Evolutionary conservation across 2,329 filamentous ascomycete species (phyloP).

Genomic region (Fusarium sp.): DNA sequence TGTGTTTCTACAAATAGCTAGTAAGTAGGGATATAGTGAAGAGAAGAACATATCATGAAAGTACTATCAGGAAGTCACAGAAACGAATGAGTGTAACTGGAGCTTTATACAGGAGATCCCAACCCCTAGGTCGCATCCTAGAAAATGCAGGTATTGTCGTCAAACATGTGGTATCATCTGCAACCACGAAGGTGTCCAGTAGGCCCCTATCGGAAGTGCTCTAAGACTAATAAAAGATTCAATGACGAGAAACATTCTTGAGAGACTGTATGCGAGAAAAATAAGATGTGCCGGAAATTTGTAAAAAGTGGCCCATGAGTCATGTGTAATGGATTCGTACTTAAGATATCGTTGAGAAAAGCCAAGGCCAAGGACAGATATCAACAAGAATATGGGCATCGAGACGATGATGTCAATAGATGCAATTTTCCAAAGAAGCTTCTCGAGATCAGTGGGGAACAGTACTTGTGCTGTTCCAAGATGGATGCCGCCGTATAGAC

Average conservation of each 20-base stretch:
- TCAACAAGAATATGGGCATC: neutral
- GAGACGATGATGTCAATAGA: neutral
- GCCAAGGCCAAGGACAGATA: neutral
- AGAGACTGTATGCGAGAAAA: neutral
- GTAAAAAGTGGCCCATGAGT: neutral
- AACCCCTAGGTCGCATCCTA: neutral
- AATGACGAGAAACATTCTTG: neutral
- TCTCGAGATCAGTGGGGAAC: neutral
- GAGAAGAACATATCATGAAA: too few relatives aligned
- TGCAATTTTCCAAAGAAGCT: neutral
- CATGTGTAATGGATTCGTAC: neutral
- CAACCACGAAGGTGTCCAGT: neutral
- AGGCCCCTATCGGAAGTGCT: neutral
- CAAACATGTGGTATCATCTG: neutral
- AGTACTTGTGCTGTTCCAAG: neutral
- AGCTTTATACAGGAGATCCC: neutral
- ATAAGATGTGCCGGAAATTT: neutral
- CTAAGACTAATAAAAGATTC: neutral
- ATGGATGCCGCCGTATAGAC: neutral
- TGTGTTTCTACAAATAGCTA: too few relatives aligned
- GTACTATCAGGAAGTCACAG: too few relatives aligned
- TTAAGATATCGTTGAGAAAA: neutral
- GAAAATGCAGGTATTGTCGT: neutral
- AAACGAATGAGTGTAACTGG: neutral
- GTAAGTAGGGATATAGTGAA: too few relatives aligned